Base-by-base conservation (phyloP, 805 yeast genomes). In the Schwanniomyces yamadae region DNA sequence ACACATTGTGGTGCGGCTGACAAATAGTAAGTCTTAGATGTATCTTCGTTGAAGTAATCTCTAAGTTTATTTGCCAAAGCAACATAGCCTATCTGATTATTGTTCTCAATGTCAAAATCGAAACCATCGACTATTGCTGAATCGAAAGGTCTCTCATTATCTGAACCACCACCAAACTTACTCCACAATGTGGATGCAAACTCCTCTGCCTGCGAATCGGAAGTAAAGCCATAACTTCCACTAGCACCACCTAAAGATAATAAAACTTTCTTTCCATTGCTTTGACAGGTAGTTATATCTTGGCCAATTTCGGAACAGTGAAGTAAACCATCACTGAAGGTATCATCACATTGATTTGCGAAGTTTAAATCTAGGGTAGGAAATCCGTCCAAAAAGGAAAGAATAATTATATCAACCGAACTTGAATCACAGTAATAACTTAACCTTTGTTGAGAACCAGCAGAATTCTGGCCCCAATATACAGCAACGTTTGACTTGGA, bases 91-190 rank as follows among this genome's bases (percentile, higher is more conserved):
- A 68, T 64, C 33, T 73, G 69, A 39, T 69, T 59, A 34, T 67
- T 69, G 54, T 77, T 73, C 57, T 86, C 90, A 45, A 79, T 66
- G 54, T 89, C 96, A 42, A 78, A 72, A 49, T 85, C 81, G 55
- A 90, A 89, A 1, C 96, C 96, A 54, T 91, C 96, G 21, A 85
- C 65, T 30, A 88, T 75, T 6, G 90, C 69, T 48, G 73, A 77
- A 31, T 84, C 95, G 55, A 88, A 87, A 18, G 80, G 79, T 51
- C 78, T 62, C 37, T 57, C 57, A n/a, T 39, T 6, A 22, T 47
- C 59, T 4, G 51, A 29, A 18, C 69, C 69, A 26, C 57, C 66
- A 23, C 67, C 70, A 37, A 65, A 63, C 19, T 55, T 61, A 44
- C 63, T 49, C 75, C 73, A 54, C 49, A 69, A 52, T 22, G 64